phyloP scores from a whole-genome alignment of 768 basidiomycete genomes.

The Leccinum subtestaceum region DNA sequence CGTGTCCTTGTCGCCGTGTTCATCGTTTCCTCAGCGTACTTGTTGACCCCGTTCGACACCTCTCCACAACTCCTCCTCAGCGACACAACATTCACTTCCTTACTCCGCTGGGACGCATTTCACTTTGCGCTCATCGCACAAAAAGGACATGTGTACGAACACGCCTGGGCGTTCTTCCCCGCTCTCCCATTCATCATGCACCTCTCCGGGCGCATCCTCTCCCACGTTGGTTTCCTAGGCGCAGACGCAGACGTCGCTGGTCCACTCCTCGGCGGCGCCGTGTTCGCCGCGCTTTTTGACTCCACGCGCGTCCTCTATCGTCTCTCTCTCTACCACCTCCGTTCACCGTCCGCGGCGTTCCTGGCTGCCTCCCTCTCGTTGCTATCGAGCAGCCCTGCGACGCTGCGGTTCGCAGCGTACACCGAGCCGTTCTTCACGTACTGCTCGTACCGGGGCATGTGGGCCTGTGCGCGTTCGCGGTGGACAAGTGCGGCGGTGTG shows the following conservation, averaged over 20 bases:
- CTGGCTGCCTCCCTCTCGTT: constrained; percentile 67
- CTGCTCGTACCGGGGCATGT: constrained; percentile 60
- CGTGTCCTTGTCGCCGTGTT: constrained; percentile 21
- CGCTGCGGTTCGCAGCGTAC: constrained; percentile 69
- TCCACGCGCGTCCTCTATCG: constrained; percentile 49
- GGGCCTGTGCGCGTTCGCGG: constrained; percentile 31
- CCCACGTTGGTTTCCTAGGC: background rate
- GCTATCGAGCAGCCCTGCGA: constrained; percentile 76
- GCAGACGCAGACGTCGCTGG: constrained; percentile 11
- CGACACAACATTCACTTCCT: constrained; percentile 17
- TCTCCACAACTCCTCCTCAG: constrained; percentile 25
- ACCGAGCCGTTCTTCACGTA: constrained; percentile 86
- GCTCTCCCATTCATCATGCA: constrained; percentile 59
- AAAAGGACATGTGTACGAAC: constrained; percentile 60
- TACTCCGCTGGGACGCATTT: constrained; percentile 86
- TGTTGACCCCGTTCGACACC: constrained; percentile 25
- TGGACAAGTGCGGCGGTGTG: constrained; percentile 57
- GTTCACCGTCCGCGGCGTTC: constrained; percentile 55
- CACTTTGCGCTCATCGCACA: constrained; percentile 74
- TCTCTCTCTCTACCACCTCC: constrained; percentile 57
- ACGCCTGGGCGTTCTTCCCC: constrained; percentile 87
- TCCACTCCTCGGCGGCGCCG: constrained; percentile 36
- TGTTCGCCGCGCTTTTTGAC: constrained; percentile 41
- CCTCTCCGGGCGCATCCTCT: constrained; percentile 26
- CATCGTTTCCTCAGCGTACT: constrained; percentile 17